These are phyloP conservation scores for Fereydounia khargensis DNA, from an alignment of 1,284 basidiomycete genomes.

Conservation along the genomic window DNA sequence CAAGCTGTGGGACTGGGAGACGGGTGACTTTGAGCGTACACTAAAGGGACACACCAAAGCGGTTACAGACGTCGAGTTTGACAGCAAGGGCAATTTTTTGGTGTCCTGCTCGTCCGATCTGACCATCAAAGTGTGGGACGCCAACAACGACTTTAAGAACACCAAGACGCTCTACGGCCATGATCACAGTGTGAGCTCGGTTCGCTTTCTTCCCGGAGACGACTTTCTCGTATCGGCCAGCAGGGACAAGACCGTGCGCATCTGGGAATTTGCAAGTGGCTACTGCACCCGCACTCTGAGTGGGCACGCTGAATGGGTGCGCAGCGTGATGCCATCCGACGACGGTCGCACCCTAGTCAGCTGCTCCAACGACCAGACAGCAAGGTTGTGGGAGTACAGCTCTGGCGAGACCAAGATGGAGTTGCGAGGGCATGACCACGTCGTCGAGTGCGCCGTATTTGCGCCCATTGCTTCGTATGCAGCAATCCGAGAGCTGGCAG, in stretches of 20 bases:
- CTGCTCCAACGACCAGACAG: constrained; percentile 82
- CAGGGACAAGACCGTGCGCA: constrained; percentile 77
- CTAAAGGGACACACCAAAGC: constrained; percentile 88
- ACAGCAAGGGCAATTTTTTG: constrained; percentile 75
- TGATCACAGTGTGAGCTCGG: constrained; percentile 83
- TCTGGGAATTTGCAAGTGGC: constrained; percentile 83
- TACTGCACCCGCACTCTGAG: constrained; percentile 47
- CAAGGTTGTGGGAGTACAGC: constrained; percentile 74
- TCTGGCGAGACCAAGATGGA: constrained; percentile 77
- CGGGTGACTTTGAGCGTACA: constrained; percentile 85
- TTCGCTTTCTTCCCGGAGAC: constrained; percentile 79
- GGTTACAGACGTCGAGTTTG: constrained; percentile 82
- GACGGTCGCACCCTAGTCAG: constrained; percentile 75
- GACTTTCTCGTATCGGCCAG: constrained; percentile 79
- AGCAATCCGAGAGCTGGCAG: constrained; percentile 74
- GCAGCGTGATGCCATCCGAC: constrained; percentile 69
- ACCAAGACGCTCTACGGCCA: constrained; percentile 82
- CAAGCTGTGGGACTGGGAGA: constrained; percentile 95
- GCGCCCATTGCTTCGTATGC: constrained; percentile 73
- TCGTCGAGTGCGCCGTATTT: constrained; percentile 78
- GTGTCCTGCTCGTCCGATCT: constrained; percentile 86
- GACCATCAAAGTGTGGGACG: constrained; percentile 88
- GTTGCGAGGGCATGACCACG: constrained; percentile 82
- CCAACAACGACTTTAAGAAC: constrained; percentile 83
- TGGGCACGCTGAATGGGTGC: constrained; percentile 72